Evolutionary conservation across 2,329 filamentous ascomycete genomes (phyloP), one percentile per base, ranked within the genome.

Genomic region (Aureobasidium namibiae): DNA sequence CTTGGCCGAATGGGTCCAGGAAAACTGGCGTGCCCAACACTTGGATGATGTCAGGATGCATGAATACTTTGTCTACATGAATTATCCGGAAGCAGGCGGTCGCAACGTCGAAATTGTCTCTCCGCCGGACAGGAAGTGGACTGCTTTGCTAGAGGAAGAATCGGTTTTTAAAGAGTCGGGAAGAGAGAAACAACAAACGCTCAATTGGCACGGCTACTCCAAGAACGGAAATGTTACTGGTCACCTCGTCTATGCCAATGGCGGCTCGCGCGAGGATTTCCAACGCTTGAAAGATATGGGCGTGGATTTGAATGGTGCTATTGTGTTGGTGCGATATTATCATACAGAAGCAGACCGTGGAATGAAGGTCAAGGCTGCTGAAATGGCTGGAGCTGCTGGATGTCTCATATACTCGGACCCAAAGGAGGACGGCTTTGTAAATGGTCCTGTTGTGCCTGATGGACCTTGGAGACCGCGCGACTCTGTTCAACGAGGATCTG

Each of bases 391-490:
- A 1, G 94, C 91, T 63, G 84, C 81, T 1, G 94, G 92, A 14
- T 95, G 90, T 67, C 82, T 99, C 59, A 89, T 96, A 60, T 99
- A 96, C 76, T 95, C 87, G 54, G 94, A 97, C 69, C 92, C 92
- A 0, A 80, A 81, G 1, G 88, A 96, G 53, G 88, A 95, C 69
- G 91, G 91, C 1, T 94, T 92, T 67, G 72, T 82, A 29, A 82
- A 83, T 64, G 92, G 91, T 4, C 78, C 84, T 0, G 79, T 83
- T 0, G 91, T 86, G 64, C 92, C 92, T 0, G 78, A 88, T 24
- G 92, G 91, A 36, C 83, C 85, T 24, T 95, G 81, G 72, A 87
- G 92, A 82, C 90, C 92, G 0, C 80, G 81, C 1, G 90, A 94
- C 67, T 88, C 86, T 46, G 88, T 96, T 2, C 90, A 94, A 70